Evolutionary conservation across 1,284 basidiomycete genomes (phyloP), one percentile per base, ranked within the genome.

Genomic region (Prillingera fragicola): DNA sequence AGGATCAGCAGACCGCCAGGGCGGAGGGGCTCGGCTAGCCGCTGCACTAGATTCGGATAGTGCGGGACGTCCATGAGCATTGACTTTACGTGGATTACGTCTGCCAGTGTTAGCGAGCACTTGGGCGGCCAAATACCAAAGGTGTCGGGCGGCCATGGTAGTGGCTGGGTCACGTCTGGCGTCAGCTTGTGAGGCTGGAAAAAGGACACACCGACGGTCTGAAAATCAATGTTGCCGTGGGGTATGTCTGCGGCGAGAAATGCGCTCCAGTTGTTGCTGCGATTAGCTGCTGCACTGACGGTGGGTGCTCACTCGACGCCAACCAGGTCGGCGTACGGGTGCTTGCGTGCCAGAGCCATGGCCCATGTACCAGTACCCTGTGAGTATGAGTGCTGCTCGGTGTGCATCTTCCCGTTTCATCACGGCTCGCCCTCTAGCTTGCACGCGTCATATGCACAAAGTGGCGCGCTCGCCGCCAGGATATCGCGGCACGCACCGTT

Each of bases 41-140:
- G 47, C 37, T 62, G 55, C 22, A 70, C 33, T 12, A 71, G 41
- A 5, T 41, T 24, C 12, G 50, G 29, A 43, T 70, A 71, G 26
- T 56, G 43, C 15, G 60, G 57, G 15, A 65, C 50, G 5, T 58
- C 54, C 35, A 63, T 56, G 7, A 61, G 38, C 24, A 69, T 44
- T 15, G 53, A 49, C 43, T 64, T 61, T 45, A 70, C 61, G 40
- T 71, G 69, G 32, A 71, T 65, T 38, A 70, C 38, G 44, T 71
- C 69, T 70, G 46, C 28, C 28, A 25, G 32, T 24, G 10, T 28
- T 8, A 10, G 12, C 33, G 17, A 27, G 39, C 15, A 27, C 33
- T 35, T 21, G 27, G n/a, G 19, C n/a, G 14, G 26, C 14, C 6
- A 29, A 57, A 26, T 18, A 65, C 65, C 65, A 26, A 65, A 63